phyloP scores from a whole-genome alignment of 2,329 filamentous ascomycete genomes.

The Alternaria sp. region DNA sequence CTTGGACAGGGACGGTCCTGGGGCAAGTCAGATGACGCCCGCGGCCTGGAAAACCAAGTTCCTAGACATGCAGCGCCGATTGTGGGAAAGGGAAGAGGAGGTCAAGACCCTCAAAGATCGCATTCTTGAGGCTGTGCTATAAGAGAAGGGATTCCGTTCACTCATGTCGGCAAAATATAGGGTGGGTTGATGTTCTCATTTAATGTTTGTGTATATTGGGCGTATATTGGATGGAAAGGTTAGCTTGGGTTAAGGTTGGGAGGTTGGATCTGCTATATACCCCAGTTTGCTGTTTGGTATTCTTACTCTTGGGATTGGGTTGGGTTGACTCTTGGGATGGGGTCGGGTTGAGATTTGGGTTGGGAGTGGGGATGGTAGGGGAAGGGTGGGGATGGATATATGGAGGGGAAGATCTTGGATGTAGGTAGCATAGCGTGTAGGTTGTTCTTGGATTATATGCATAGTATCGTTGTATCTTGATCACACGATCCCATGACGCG shows the following conservation, averaged over 20 bases:
- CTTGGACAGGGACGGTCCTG: neutral
- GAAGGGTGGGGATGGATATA: neutral
- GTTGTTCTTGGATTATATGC: neutral
- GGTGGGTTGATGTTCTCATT: neutral
- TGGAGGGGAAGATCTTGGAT: neutral
- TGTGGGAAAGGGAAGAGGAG: conserved; percentile 47
- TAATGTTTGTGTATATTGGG: conserved; percentile 9
- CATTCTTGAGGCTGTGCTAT: conserved; percentile 49
- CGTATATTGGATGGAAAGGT: neutral
- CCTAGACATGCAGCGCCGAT: conserved; percentile 39
- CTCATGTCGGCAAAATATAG: neutral
- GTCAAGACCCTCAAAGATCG: conserved; percentile 43
- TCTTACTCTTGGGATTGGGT: neutral
- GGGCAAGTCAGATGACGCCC: conserved; percentile 1
- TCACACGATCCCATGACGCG: no score
- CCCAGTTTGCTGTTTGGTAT: conserved; percentile 24
- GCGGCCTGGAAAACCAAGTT: conserved; percentile 45
- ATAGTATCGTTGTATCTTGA: neutral
- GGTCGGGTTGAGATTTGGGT: neutral
- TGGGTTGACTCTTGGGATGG: neutral
- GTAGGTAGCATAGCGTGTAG: neutral
- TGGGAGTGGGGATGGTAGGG: neutral
- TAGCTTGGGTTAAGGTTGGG: conserved; percentile 1
- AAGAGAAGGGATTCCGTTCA: neutral
- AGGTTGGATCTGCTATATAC: conserved; percentile 34